phyloP scores from a whole-genome alignment of 805 yeast genomes.

The Teunomyces kruisii region DNA sequence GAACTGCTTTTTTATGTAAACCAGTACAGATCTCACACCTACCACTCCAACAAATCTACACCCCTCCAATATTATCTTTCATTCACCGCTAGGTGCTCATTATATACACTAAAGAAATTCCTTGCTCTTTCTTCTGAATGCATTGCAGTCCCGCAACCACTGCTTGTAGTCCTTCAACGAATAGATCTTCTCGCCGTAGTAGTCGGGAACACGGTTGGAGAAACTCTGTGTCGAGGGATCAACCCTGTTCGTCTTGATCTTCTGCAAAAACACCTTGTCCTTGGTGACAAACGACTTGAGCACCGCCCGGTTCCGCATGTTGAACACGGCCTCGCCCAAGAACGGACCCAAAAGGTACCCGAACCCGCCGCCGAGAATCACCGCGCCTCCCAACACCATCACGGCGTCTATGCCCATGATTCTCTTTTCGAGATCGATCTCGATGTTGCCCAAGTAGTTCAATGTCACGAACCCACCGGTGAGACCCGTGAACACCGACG shows the following conservation, averaged over 20 bases:
- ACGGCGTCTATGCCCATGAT: slow-evolving; percentile 90
- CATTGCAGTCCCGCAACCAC: slow-evolving; percentile 94
- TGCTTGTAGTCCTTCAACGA: slow-evolving; percentile 84
- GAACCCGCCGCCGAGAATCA: slow-evolving; percentile 66
- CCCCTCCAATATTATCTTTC: no score
- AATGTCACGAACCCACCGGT: slow-evolving; percentile 68
- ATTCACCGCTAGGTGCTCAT: background rate
- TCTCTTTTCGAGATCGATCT: slow-evolving; percentile 83
- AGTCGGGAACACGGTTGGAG: slow-evolving; percentile 96
- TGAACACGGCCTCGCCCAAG: slow-evolving; percentile 68
- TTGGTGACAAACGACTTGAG: slow-evolving; percentile 53
- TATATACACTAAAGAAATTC: slow-evolving; percentile 56
- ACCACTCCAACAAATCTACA: no score
- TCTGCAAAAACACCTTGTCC: slow-evolving; percentile 73
- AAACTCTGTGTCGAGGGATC: slow-evolving; percentile 90
- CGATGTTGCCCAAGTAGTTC: slow-evolving; percentile 73
- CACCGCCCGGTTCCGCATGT: slow-evolving; percentile 46
- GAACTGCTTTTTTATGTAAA: no score
- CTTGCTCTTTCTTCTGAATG: slow-evolving; percentile 78
- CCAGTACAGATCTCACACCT: no score
- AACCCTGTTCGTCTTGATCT: slow-evolving; percentile 75
- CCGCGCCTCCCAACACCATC: slow-evolving; percentile 72
- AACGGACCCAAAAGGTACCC: slow-evolving; percentile 86
- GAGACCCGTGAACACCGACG: slow-evolving; percentile 68
- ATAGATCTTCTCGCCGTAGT: slow-evolving; percentile 94